phyloP scores from a whole-genome alignment of 2,329 filamentous ascomycete species.

The Teratosphaeria epicoccoides region DNA sequence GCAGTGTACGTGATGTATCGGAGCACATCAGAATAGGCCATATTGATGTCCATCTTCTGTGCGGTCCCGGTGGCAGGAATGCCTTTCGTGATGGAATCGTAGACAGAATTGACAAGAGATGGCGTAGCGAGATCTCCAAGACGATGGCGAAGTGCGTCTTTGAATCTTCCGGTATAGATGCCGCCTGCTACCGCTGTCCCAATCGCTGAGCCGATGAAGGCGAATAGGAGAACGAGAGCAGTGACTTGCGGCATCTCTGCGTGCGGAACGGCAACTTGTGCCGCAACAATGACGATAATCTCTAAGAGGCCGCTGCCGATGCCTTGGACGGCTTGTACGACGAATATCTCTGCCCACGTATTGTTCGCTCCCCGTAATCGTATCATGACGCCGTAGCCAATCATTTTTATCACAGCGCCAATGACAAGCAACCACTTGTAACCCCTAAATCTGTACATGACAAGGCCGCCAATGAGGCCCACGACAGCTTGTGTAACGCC shows the following conservation, averaged over 20 bases:
- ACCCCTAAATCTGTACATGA: slow-evolving; percentile 34
- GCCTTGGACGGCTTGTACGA: slow-evolving; percentile 41
- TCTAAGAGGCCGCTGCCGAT: slow-evolving; percentile 31
- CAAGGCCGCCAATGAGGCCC: slow-evolving; percentile 31
- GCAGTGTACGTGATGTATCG: background rate
- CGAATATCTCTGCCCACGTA: slow-evolving; percentile 36
- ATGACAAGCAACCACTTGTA: slow-evolving; percentile 40
- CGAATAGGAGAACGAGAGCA: slow-evolving; percentile 34
- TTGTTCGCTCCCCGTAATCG: slow-evolving; percentile 36
- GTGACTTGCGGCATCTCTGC: slow-evolving; percentile 39
- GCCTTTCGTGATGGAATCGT: slow-evolving; percentile 36
- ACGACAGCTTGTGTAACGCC: slow-evolving; percentile 30
- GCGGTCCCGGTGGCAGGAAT: slow-evolving; percentile 33
- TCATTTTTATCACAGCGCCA: slow-evolving; percentile 32
- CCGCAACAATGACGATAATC: slow-evolving; percentile 31
- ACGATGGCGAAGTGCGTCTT: slow-evolving; percentile 26
- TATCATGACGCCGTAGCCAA: slow-evolving; percentile 44
- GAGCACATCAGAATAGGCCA: slow-evolving; percentile 16
- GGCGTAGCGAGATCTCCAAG: slow-evolving; percentile 26
- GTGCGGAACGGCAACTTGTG: slow-evolving; percentile 38
- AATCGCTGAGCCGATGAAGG: slow-evolving; percentile 32
- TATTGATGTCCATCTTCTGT: slow-evolving; percentile 34
- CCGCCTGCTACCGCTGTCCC: slow-evolving; percentile 37
- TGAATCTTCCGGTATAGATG: slow-evolving; percentile 41
- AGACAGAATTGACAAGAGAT: slow-evolving; percentile 29